Evolutionary conservation across 202 grass and related monocot species (phyloP).

Genomic region (Saccharum hybrid): DNA sequence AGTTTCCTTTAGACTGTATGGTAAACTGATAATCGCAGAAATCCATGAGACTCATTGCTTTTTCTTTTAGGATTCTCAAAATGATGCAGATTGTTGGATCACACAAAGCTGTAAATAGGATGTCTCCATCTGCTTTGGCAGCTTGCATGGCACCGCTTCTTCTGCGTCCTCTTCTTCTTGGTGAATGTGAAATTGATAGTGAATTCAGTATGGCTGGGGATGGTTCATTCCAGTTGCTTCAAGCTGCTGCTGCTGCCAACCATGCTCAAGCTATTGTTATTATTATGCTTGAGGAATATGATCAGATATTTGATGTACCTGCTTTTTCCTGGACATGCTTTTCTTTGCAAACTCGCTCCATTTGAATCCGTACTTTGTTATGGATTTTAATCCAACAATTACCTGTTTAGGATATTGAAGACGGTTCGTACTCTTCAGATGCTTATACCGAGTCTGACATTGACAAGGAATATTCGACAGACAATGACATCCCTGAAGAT

Average conservation of each 20-base stretch:
- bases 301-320: slow-evolving; percentile 87
- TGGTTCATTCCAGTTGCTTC: slow-evolving; percentile 85
- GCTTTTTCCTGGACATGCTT: slow-evolving; percentile 33
- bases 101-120: slow-evolving; percentile 86
- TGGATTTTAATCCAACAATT: slow-evolving; percentile 43
- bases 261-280: slow-evolving; percentile 96
- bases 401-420: slow-evolving; percentile 66
- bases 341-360: slow-evolving; percentile 33
- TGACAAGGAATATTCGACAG: slow-evolving; percentile 75
- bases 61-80: slow-evolving; percentile 88
- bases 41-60: slow-evolving; percentile 43
- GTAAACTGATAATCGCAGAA: slow-evolving; percentile 22
- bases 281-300: slow-evolving; percentile 89
- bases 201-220: slow-evolving; percentile 79
- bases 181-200: slow-evolving; percentile 74
- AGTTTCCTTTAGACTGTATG: slow-evolving; percentile 24
- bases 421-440: slow-evolving; percentile 77
- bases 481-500: slow-evolving; percentile 73
- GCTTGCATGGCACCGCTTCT: slow-evolving; percentile 97
- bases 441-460: slow-evolving; percentile 85
- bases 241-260: slow-evolving; percentile 93
- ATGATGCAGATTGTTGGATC: slow-evolving; percentile 86
- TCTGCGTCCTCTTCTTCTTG: slow-evolving; percentile 83
- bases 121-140: slow-evolving; percentile 85
- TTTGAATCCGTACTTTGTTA: slow-evolving; percentile 28